Base-by-base conservation (phyloP, 345 rosid genomes). In the Hypericum perforatum region DNA sequence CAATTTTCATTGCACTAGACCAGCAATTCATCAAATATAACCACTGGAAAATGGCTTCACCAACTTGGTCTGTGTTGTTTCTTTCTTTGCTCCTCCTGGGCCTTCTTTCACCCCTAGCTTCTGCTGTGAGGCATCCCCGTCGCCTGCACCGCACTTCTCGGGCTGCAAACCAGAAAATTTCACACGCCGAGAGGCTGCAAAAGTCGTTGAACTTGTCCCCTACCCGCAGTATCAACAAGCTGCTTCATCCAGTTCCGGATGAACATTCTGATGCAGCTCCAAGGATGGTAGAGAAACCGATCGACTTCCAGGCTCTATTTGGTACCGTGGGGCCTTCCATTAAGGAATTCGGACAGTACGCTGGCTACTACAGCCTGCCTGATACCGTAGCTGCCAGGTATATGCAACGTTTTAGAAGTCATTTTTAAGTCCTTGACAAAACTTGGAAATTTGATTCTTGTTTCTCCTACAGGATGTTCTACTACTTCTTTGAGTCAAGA, bases 401-500 rank as follows among this genome's bases (percentile, higher is more conserved):
- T 22, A 22, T 14, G 47, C 13, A 13, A 39, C 39, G 14, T 5
- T 1, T 14, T 6, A 2, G 7, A 13, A 45, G 15, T 8, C 32
- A 22, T 22, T 22, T 22, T 4, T 22, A 1, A 22, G 32, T 22
- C 32, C 32, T 22, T 22, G 32, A 22, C 4, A 4, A 22, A 22
- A 22, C 32, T 0, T 11, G 15, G 9, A 3, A 13, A 10, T n/a
- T 6, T 48, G 8, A 16, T 13, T 2, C 3, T 48, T 22, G 16
- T 7, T 6, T 0, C 29, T 51, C 10, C 7, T 55, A 39, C 69
- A 85, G 95, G 77, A 77, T 89, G 95, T 85, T 89, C 56, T 89
- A 82, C 66, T 76, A 76, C 66, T 81, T 84, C 81, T 87, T 87
- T 43, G 96, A 87, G 63, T 85, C 92, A 10, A 40, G 88, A 52